These are phyloP conservation scores for Phytophthora lateralis DNA, from an alignment of 352 stramenopile genomes.

Conservation along the genomic window DNA sequence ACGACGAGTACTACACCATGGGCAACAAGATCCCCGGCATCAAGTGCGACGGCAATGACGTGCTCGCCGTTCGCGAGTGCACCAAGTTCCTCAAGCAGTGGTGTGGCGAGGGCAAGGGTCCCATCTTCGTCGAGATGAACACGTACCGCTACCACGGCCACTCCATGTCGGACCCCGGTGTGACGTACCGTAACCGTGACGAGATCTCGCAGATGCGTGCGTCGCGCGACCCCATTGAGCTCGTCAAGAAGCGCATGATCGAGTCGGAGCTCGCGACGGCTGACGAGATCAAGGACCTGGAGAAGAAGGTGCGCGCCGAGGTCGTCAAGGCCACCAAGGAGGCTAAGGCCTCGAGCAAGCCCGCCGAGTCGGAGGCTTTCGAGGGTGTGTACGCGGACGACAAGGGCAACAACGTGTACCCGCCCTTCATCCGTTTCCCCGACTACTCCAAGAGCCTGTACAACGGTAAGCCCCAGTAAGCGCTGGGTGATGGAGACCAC, in stretches of 20 bases:
- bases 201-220: slow-evolving; percentile 99
- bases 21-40: slow-evolving; percentile 99
- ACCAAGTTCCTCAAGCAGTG: slow-evolving; percentile 97
- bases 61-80: slow-evolving; percentile 96
- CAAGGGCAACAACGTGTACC: slow-evolving; percentile 92
- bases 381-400: slow-evolving; percentile 92
- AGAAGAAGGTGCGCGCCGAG: slow-evolving; percentile 98
- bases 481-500: slow-evolving; percentile 6
- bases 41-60: slow-evolving; percentile 99
- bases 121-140: slow-evolving; percentile 99
- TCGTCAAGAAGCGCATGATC: slow-evolving; percentile 97
- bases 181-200: slow-evolving; percentile 99
- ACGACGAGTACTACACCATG: slow-evolving; percentile 99
- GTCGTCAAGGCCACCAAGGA: slow-evolving; percentile 96
- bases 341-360: slow-evolving; percentile 81
- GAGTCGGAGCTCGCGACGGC: slow-evolving; percentile 94
- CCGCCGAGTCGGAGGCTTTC: slow-evolving; percentile 61
- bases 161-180: slow-evolving; percentile 99
- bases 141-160: slow-evolving; percentile 99
- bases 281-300: slow-evolving; percentile 99
- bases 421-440: slow-evolving; percentile 97
- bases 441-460: slow-evolving; percentile 95
- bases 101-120: slow-evolving; percentile 95
- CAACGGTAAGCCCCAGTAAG: slow-evolving; percentile 76
- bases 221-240: slow-evolving; percentile 98